Evolutionary conservation across 2,329 filamentous ascomycete species (phyloP), one percentile per base, ranked within the genome.

Genomic region (Sarocladium oryzae): DNA sequence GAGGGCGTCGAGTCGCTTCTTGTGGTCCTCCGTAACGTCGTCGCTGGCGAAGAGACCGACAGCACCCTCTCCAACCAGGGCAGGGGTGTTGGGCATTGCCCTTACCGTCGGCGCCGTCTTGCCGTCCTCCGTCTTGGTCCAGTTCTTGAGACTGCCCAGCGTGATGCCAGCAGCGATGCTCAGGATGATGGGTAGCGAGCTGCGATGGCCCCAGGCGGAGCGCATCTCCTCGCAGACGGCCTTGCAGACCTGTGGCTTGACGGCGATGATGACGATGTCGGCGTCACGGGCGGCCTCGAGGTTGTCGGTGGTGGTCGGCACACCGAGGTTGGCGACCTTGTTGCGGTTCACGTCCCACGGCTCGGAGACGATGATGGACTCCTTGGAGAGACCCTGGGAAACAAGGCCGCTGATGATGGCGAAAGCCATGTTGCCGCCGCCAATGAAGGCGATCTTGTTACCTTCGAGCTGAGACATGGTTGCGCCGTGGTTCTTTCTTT

Each of bases 51-150:
- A 76, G 9, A 76, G 59, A 2, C 73, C 74, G 2, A 72, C 74
- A 1, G 74, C 74, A 26, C 74, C 74, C 63, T 77, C 74, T 21
- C 74, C 72, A 9, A 76, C 69, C 28, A 77, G 61, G 6, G 74
- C 74, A 2, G 74, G 74, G 4, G 74, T 77, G 61, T 77, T 77
- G 51, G 74, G 74, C 74, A 77, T 77, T 52, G 76, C 73, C 18
- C 74, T 69, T n/a, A 77, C 71, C 15, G 75, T 65, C 41, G 71
- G 72, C 1, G 73, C 71, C 1, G 66, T 58, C 20, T 62, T 62
- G 3, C 67, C 70, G 30, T 64, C 66, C 1, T 62, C 53, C 0
- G 67, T 63, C 52, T 60, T 68, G 52, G 71, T 60, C 74, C 74
- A 77, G 36, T 62, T 58, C 36, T 63, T 62, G 57, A 76, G 60